Percentiles rank a stretch among this genome's conserved stretches.
These are phyloP conservation scores for Diplodia intermedia DNA, from an alignment of 2,329 filamentous ascomycete species.

Conservation along the genomic window DNA sequence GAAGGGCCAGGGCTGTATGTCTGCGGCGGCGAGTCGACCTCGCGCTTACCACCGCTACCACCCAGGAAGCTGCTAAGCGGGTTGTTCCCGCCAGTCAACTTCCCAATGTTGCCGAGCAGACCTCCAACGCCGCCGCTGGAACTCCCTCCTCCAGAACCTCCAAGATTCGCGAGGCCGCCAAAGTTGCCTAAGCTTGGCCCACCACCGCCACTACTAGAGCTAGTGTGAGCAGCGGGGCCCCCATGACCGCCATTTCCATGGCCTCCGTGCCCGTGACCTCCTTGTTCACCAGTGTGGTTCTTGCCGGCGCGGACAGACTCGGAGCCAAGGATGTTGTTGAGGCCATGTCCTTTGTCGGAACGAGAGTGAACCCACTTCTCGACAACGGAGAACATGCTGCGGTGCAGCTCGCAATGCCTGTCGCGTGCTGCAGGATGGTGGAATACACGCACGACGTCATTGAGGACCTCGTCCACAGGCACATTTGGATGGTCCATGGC, in stretches of 20 bases:
- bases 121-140: conserved; percentile 26
- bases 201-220: conserved; percentile 7
- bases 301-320: conserved; percentile 82
- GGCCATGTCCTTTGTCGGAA: conserved; percentile 67
- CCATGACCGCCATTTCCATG: conserved; percentile 5
- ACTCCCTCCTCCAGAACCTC: conserved; percentile 18
- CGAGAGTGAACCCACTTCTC: conserved; percentile 78
- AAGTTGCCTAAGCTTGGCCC: conserved; percentile 2
- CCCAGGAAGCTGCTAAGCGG: conserved; percentile 31
- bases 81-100: conserved; percentile 26
- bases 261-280: conserved; percentile 40
- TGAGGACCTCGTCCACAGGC: conserved; percentile 79
- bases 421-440: conserved; percentile 88
- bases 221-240: not conserved
- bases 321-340: conserved; percentile 79
- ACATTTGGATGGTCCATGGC: conserved; percentile 91
- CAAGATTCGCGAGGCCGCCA: conserved; percentile 6
- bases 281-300: conserved; percentile 67
- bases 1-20: not conserved
- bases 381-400: conserved; percentile 87
- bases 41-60: conserved; percentile 28
- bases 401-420: conserved; percentile 77
- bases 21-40: conserved; percentile 19
- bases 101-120: conserved; percentile 26
- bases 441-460: conserved; percentile 82